These are phyloP conservation scores for Podospora anserina DNA, from an alignment of 495 filamentous ascomycete species.

Conservation along the genomic window DNA sequence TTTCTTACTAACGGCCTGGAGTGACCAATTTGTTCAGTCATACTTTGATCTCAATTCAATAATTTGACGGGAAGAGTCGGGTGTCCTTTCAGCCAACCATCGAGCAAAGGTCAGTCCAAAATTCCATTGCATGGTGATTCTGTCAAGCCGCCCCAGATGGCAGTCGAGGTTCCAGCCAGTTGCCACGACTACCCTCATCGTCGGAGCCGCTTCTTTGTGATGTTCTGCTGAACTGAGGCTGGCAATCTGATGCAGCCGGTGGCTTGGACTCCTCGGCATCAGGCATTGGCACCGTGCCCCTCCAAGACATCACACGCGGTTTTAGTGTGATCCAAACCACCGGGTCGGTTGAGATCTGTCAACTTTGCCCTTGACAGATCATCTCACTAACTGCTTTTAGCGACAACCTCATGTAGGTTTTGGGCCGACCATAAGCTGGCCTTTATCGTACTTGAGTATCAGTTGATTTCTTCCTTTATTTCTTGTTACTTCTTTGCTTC, in stretches of 20 bases:
- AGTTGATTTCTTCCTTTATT: neutral
- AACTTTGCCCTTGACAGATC: conserved; percentile 23
- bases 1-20: neutral
- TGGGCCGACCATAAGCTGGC: neutral
- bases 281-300: conserved; percentile 24
- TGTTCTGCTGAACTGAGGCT: neutral
- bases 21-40: neutral
- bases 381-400: conserved; percentile 24
- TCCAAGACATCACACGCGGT: conserved; percentile 28
- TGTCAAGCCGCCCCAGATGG: neutral
- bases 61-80: neutral
- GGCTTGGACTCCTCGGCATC: conserved; percentile 10
- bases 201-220: neutral
- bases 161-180: neutral
- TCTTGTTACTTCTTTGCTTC: neutral
- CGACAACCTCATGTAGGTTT: conserved; percentile 17
- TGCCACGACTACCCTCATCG: neutral
- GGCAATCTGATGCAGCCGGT: conserved; percentile 1
- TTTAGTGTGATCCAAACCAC: conserved; percentile 27
- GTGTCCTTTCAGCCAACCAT: neutral
- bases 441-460: neutral
- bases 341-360: conserved; percentile 28
- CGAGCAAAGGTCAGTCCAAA: neutral
- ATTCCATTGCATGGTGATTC: neutral
- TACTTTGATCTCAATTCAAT: neutral